Conservation (phyloP, 2,329 filamentous ascomycete species). For the Pseudopithomyces maydicus region DNA sequence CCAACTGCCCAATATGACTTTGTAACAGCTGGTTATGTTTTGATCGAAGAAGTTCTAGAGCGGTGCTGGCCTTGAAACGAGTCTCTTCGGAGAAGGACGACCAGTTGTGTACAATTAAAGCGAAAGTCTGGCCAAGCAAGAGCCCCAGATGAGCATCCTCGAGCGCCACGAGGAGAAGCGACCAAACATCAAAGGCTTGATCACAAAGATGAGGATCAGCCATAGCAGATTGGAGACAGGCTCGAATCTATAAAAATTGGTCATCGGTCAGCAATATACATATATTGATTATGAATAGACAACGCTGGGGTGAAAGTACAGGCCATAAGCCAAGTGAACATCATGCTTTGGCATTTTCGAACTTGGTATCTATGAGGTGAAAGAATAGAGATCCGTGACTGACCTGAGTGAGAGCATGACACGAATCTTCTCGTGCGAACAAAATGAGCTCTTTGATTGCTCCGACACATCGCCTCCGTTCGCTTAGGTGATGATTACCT, state of each 20-base stretch:
- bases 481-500: constrained; percentile 61
- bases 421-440: constrained; percentile 73
- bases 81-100: constrained; percentile 64
- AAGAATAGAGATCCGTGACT: constrained; percentile 24
- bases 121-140: constrained; percentile 87
- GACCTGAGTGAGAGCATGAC: constrained; percentile 84
- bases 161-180: constrained; percentile 74
- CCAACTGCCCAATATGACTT: constrained; percentile 74
- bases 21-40: constrained; percentile 65
- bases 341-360: too few species aligned
- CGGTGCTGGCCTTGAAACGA: constrained; percentile 62
- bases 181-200: constrained; percentile 83
- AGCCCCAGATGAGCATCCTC: constrained; percentile 75
- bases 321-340: too few species aligned
- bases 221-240: constrained; percentile 87
- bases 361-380: too few species aligned
- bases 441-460: constrained; percentile 88
- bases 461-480: constrained; percentile 77
- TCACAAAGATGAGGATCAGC: constrained; percentile 75
- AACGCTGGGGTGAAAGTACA: too few species aligned
- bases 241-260: constrained; percentile 70
- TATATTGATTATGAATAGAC: too few species aligned
- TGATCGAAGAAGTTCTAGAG: constrained; percentile 70
- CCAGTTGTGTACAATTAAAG: constrained; percentile 86
- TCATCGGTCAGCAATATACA: not conserved